Percentiles rank a stretch among this genome's conserved stretches.
These are phyloP conservation scores for Gossypium thurberi DNA, from an alignment of 345 rosid genomes.

Conservation along the genomic window DNA sequence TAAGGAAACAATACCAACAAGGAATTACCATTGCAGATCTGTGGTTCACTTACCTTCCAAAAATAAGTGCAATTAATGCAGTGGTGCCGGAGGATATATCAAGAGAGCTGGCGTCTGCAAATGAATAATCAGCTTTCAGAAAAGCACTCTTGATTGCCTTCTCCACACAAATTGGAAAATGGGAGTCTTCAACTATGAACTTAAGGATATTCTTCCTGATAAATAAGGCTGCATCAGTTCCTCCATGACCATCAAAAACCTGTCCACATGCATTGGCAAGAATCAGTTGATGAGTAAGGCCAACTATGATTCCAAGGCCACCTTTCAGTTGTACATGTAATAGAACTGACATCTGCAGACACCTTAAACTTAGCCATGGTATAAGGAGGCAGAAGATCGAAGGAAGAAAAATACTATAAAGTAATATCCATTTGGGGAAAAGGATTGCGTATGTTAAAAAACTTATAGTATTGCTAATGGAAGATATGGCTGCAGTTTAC, in stretches of 20 bases:
- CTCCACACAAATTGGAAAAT: constrained; percentile 67
- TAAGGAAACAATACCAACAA: neutral
- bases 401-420: neutral
- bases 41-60: constrained; percentile 50
- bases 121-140: constrained; percentile 79
- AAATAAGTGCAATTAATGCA: constrained; percentile 67
- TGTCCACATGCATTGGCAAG: constrained; percentile 25
- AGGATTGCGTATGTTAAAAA: neutral
- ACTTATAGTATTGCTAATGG: neutral
- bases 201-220: constrained; percentile 63
- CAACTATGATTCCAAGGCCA: neutral
- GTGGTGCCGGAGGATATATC: constrained; percentile 97
- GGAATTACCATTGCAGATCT: neutral
- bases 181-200: constrained; percentile 76
- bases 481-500: neutral
- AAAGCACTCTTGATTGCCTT: constrained; percentile 81
- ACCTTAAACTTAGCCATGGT: neutral
- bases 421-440: neutral
- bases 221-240: constrained; percentile 85
- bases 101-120: constrained; percentile 75
- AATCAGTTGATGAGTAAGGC: constrained; percentile 11
- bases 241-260: constrained; percentile 99
- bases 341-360: neutral
- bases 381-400: neutral
- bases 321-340: neutral